Conservation (phyloP, 116 monocot genomes). For the Papilionanthe hybrid region DNA sequence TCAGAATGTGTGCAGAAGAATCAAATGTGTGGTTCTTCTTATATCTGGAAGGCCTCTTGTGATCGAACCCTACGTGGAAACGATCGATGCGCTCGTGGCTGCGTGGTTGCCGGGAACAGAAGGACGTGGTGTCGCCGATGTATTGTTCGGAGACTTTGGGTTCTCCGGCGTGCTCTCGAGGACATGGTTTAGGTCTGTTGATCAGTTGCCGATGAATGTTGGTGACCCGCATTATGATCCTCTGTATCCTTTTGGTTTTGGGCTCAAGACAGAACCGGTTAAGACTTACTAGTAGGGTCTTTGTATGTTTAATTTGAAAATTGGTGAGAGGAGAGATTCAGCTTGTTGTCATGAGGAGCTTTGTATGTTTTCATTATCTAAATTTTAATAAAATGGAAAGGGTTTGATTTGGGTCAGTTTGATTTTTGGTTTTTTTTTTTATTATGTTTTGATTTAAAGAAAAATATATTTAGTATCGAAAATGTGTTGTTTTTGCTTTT, state of each 20-base stretch:
- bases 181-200: conserved; percentile 38
- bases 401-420: too few species aligned
- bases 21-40: conserved; percentile 23
- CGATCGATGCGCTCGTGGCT: conserved; percentile 29
- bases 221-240: conserved; percentile 38
- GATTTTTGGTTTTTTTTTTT: too few species aligned
- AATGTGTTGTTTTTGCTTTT: too few species aligned
- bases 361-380: background rate
- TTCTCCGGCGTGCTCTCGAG: conserved; percentile 11
- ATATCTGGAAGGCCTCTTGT: conserved; percentile 34
- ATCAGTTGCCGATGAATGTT: conserved; percentile 34
- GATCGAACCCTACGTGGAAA: conserved; percentile 22
- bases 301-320: background rate
- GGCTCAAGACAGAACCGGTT: conserved; percentile 10
- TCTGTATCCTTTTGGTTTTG: conserved; percentile 25
- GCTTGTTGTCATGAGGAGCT: too few species aligned
- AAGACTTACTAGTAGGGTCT: background rate
- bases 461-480: too few species aligned
- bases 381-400: background rate
- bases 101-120: conserved; percentile 38
- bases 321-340: too few species aligned
- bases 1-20: conserved; percentile 15
- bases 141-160: conserved; percentile 12
- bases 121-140: conserved; percentile 29
- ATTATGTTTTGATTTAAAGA: too few species aligned